Evolutionary conservation across 768 basidiomycete genomes (phyloP).

Genomic region (Leccinum boreale): DNA sequence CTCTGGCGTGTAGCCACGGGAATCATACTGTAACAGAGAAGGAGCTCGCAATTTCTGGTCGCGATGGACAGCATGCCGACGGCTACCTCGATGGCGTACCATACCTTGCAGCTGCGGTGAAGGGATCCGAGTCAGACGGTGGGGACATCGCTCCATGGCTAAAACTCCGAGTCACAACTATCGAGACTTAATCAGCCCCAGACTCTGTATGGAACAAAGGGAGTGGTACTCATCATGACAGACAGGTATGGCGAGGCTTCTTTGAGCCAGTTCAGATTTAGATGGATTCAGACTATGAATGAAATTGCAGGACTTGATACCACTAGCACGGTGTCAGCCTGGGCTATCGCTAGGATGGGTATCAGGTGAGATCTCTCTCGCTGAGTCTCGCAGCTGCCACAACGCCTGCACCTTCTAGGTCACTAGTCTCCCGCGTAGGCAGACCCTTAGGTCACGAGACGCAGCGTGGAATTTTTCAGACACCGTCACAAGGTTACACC

Average conservation of each 20-base stretch:
- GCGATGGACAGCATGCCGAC: constrained; percentile 24
- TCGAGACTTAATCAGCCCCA: background rate
- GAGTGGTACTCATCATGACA: constrained; percentile 6
- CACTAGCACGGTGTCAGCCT: too few relatives aligned
- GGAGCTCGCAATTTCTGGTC: constrained; percentile 34
- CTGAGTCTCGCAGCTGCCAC: too few relatives aligned
- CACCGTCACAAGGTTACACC: too few relatives aligned
- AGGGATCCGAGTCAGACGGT: constrained; percentile 3
- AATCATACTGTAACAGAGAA: background rate
- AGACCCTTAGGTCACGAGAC: too few relatives aligned
- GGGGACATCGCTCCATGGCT: background rate
- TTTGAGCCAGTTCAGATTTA: too few relatives aligned
- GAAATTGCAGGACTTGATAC: too few relatives aligned
- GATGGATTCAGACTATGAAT: too few relatives aligned
- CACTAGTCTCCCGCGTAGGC: too few relatives aligned
- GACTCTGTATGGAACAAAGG: background rate
- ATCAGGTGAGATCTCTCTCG: too few relatives aligned
- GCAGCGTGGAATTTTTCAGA: too few relatives aligned
- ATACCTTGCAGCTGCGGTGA: constrained; percentile 24
- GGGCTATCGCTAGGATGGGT: too few relatives aligned
- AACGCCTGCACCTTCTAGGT: too few relatives aligned
- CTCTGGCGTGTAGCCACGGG: constrained; percentile 6
- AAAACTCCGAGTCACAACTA: constrained; percentile 24
- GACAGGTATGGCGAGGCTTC: constrained; percentile 7
- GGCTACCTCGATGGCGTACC: constrained; percentile 4